Evolutionary conservation across 495 filamentous ascomycete genomes (phyloP).

Genomic region (Hyaloscypha finlandica): DNA sequence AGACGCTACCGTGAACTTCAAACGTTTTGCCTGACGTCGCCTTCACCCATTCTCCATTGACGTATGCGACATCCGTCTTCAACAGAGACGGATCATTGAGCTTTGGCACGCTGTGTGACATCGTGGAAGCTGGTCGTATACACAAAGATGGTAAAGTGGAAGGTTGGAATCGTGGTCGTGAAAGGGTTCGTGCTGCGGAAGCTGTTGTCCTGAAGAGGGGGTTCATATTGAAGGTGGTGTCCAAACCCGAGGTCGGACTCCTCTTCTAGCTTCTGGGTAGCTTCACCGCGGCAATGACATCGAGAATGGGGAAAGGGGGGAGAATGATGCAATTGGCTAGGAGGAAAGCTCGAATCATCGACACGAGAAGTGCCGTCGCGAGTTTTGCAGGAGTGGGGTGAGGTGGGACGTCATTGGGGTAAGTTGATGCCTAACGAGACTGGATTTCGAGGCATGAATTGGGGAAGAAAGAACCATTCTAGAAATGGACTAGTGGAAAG

Average conservation of each 20-base stretch:
- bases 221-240: constrained; percentile 20
- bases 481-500: no score
- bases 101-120: constrained; percentile 43
- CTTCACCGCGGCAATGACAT: neutral
- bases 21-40: constrained; percentile 79
- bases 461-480: no score
- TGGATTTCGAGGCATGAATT: no score
- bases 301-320: neutral
- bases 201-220: constrained; percentile 26
- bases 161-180: constrained; percentile 31
- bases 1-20: constrained; percentile 64
- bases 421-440: no score
- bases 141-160: constrained; percentile 26
- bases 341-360: neutral
- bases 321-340: neutral
- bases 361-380: neutral
- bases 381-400: no score
- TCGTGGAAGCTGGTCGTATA: constrained; percentile 27
- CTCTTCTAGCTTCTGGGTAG: neutral
- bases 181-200: constrained; percentile 21
- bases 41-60: constrained; percentile 83
- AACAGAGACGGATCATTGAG: constrained; percentile 83
- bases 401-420: no score
- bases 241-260: neutral
- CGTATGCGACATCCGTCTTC: constrained; percentile 74